A percentile compares a stretch with the other conserved stretches of the same genome.
These are phyloP conservation scores for Laguncularia racemosa DNA, from an alignment of 345 rosid species.

Conservation along the genomic window DNA sequence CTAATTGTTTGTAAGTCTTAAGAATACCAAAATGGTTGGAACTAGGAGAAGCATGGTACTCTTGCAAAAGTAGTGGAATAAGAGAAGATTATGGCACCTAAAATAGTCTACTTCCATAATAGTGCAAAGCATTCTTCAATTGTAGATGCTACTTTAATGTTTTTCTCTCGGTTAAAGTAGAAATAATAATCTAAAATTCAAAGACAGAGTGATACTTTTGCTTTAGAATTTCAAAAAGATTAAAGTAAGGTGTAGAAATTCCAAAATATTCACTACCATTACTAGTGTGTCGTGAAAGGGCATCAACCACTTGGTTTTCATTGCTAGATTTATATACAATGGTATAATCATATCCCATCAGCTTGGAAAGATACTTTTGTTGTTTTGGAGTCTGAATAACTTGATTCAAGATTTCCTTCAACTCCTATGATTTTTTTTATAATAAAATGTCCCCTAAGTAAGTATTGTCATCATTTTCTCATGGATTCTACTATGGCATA, in stretches of 20 bases:
- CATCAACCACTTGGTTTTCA: neutral
- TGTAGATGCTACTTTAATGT: too few relatives aligned
- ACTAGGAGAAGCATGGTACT: neutral
- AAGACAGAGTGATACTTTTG: too few relatives aligned
- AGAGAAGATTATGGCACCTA: too few relatives aligned
- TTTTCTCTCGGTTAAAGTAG: too few relatives aligned
- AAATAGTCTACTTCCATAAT: neutral
- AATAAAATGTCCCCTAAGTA: neutral
- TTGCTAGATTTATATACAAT: neutral
- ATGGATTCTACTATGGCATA: neutral
- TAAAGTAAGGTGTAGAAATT: neutral
- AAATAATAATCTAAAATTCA: too few relatives aligned
- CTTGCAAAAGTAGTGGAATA: neutral
- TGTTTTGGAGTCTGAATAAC: neutral
- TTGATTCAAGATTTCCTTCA: neutral
- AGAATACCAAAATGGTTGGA: neutral
- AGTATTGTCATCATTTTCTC: neutral
- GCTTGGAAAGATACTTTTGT: neutral
- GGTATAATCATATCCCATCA: neutral
- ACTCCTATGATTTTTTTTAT: neutral
- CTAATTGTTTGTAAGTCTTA: neutral
- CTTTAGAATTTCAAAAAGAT: neutral
- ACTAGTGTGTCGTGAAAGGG: neutral
- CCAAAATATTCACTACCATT: too few relatives aligned
- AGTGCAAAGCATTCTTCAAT: neutral